phyloP scores from a whole-genome alignment of 129 eudicot genomes.

The Escallonia rubra region DNA sequence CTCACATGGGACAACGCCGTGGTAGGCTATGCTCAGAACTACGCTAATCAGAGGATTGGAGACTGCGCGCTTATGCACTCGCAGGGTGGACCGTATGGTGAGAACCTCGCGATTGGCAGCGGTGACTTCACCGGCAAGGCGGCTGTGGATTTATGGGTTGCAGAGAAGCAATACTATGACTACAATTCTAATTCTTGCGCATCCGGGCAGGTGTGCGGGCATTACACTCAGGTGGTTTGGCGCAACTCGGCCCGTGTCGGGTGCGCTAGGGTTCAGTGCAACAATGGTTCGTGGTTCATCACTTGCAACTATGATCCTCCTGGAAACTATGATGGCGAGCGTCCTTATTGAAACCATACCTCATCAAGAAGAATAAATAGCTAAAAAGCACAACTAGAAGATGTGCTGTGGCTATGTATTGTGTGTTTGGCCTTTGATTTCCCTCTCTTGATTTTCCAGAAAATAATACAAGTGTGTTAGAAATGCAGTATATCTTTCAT shows the following conservation, averaged over 20 bases:
- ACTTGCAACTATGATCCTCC: conserved; percentile 30
- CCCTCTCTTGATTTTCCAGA: no score
- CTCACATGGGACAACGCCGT: conserved; percentile 17
- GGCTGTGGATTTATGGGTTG: conserved; percentile 20
- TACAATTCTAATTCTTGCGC: conserved; percentile 9
- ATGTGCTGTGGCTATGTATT: no score
- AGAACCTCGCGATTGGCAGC: conserved; percentile 1
- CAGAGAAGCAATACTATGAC: conserved; percentile 14
- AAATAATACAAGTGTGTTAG: no score
- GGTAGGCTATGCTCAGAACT: conserved; percentile 17
- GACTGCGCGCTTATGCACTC: conserved; percentile 37
- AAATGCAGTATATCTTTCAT: no score
- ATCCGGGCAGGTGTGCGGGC: conserved; percentile 14
- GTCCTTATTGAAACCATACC: conserved; percentile 30
- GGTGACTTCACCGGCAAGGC: not conserved
- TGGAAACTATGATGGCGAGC: conserved; percentile 21
- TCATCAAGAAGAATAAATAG: no score
- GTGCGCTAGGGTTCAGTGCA: conserved; percentile 21
- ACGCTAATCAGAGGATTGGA: conserved; percentile 12
- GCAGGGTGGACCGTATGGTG: conserved; percentile 35
- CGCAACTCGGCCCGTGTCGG: conserved; percentile 10
- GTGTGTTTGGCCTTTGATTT: no score
- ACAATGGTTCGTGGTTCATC: conserved; percentile 10
- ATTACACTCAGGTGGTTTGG: conserved; percentile 38
- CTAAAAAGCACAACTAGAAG: no score